A percentile compares a stretch with the other conserved stretches of the same genome.
phyloP scores from a whole-genome alignment of 768 basidiomycete genomes.

The Naganishia randhawae region DNA sequence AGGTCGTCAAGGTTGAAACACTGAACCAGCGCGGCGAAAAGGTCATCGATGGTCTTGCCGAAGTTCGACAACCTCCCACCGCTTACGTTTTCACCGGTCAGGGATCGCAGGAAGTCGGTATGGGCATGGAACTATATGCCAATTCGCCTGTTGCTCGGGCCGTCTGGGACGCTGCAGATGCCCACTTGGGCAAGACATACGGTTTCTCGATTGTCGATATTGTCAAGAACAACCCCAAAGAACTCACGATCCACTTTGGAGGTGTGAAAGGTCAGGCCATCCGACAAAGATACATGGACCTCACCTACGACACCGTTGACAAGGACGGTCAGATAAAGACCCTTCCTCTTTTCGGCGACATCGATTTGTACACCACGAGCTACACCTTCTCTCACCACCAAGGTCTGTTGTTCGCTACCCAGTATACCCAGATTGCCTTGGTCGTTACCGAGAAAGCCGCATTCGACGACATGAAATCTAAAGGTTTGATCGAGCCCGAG shows the following conservation, averaged over 20 bases:
- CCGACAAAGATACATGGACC: slow-evolving; percentile 98
- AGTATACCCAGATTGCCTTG: slow-evolving; percentile 96
- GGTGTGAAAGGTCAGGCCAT: slow-evolving; percentile 98
- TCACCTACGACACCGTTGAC: slow-evolving; percentile 96
- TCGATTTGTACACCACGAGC: slow-evolving; percentile 85
- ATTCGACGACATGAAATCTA: slow-evolving; percentile 95
- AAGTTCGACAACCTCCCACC: slow-evolving; percentile 83
- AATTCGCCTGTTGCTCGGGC: slow-evolving; percentile 86
- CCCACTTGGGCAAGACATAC: slow-evolving; percentile 86
- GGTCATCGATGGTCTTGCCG: slow-evolving; percentile 85
- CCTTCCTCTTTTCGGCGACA: slow-evolving; percentile 90
- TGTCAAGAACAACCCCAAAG: slow-evolving; percentile 96
- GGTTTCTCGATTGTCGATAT: slow-evolving; percentile 99
- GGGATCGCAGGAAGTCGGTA: slow-evolving; percentile 94
- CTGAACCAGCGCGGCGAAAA: slow-evolving; percentile 80
- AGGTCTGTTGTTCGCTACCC: slow-evolving; percentile 93
- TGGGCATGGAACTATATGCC: slow-evolving; percentile 99
- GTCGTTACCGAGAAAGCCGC: slow-evolving; percentile 98
- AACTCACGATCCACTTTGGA: slow-evolving; percentile 97
- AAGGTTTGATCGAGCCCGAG: slow-evolving; percentile 86
- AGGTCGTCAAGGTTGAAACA: slow-evolving; percentile 84
- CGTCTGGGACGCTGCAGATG: slow-evolving; percentile 95
- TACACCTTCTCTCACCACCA: slow-evolving; percentile 98
- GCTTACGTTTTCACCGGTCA: slow-evolving; percentile 98
- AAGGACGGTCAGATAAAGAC: slow-evolving; percentile 95